These are phyloP conservation scores for Russula compacta DNA, from an alignment of 768 basidiomycete genomes.

Conservation along the genomic window DNA sequence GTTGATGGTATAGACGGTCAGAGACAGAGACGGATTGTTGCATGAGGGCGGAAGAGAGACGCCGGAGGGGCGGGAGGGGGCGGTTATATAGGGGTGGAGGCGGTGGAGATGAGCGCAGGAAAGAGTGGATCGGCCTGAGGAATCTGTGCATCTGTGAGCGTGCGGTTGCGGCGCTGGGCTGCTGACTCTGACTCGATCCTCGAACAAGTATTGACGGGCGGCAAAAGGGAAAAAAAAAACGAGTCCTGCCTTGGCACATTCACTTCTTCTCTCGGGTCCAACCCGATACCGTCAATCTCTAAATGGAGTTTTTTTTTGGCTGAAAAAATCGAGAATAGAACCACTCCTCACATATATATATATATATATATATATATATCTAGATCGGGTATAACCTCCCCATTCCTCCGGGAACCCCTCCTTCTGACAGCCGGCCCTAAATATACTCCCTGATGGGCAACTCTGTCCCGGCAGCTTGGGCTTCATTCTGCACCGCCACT, in stretches of 20 bases:
- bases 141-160: constrained; percentile 1
- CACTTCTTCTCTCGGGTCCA: neutral
- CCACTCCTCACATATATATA: neutral
- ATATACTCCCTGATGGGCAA: constrained; percentile 11
- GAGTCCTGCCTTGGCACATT: neutral
- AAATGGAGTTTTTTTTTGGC: neutral
- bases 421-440: constrained; percentile 14
- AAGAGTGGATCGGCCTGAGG: neutral
- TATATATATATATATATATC: neutral
- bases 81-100: constrained; percentile 22
- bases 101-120: neutral
- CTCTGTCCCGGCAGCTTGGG: constrained; percentile 13
- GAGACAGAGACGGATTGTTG: constrained; percentile 15
- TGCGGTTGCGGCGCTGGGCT: neutral
- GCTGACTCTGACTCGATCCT: constrained; percentile 4
- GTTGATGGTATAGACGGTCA: constrained; percentile 8
- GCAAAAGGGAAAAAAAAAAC: neutral
- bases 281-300: constrained; percentile 3
- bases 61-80: constrained; percentile 21
- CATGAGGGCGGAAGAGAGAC: constrained; percentile 24
- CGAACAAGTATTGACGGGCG: neutral
- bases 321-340: neutral
- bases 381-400: neutral
- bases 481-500: constrained; percentile 19
- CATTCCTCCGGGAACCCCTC: neutral